Percentiles rank a stretch among this genome's conserved stretches.
phyloP scores from a whole-genome alignment of 768 basidiomycete genomes.

The Termitomyces sp. region DNA sequence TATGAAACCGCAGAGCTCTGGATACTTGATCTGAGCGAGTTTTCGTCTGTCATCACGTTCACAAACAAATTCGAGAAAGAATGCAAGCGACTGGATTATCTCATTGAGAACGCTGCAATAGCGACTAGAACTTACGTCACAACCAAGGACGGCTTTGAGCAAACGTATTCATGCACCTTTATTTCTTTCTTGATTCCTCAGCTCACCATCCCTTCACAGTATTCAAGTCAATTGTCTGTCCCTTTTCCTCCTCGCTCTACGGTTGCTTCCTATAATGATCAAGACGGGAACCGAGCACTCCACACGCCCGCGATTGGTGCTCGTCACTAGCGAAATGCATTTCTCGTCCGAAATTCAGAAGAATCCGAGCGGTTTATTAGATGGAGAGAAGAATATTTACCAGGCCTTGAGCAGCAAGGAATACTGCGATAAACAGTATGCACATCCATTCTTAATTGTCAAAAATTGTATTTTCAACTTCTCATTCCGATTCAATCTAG shows the following conservation, averaged over 20 bases:
- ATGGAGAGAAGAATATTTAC: constrained; percentile 9
- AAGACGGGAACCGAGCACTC: constrained; percentile 31
- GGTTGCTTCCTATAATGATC: constrained; percentile 42
- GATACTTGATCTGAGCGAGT: constrained; percentile 39
- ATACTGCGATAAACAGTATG: constrained; percentile 17
- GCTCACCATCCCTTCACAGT: constrained; percentile 24
- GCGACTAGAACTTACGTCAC: constrained; percentile 6
- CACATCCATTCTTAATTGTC: too few species aligned
- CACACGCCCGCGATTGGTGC: constrained; percentile 34
- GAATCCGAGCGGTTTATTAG: constrained; percentile 15
- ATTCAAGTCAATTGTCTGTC: constrained; percentile 48
- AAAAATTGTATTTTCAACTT: too few species aligned
- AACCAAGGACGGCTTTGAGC: constrained; percentile 47
- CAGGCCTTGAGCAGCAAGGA: constrained; percentile 25
- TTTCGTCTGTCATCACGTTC: constrained; percentile 40
- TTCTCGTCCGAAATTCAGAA: constrained; percentile 26
- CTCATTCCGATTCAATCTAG: background rate
- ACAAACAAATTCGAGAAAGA: constrained; percentile 32
- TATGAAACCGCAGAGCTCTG: constrained; percentile 35
- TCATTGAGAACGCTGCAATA: constrained; percentile 45
- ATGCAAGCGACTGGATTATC: constrained; percentile 37
- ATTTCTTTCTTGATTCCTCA: background rate
- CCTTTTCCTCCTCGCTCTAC: constrained; percentile 36
- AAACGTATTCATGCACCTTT: constrained; percentile 28
- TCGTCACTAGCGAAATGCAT: constrained; percentile 46